Base-by-base conservation (phyloP, 1,284 basidiomycete species). In the Wolfiporia cocos region DNA sequence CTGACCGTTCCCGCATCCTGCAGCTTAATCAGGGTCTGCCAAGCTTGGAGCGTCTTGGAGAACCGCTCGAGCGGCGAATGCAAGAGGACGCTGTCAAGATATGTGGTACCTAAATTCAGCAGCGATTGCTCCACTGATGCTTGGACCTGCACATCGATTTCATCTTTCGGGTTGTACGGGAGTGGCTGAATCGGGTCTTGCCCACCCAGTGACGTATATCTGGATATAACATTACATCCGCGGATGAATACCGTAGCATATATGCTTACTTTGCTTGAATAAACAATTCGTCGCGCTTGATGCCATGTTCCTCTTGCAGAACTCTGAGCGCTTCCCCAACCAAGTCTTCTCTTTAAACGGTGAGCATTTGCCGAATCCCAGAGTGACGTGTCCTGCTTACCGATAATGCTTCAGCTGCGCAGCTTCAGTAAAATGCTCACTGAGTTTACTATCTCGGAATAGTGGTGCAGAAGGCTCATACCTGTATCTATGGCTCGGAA, bases 401-500 rank as follows among this genome's bases (percentile, higher is more conserved):
- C 76, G 73, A 52, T 88, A 88, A 55, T 87, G 84, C 58, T 86
- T 81, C 5, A 71, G 75, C 53, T 91, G 88, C 51, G 85, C 84
- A 17, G 88, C 87, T 70, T 61, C 59, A n/a, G n/a, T n/a, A n/a
- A n/a, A n/a, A n/a, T n/a, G n/a, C n/a, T n/a, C n/a, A n/a, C n/a
- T n/a, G n/a, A n/a, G n/a, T n/a, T n/a, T n/a, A n/a, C n/a, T n/a
- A n/a, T n/a, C n/a, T n/a, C n/a, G n/a, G n/a, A n/a, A n/a, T n/a
- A n/a, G n/a, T n/a, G n/a, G n/a, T n/a, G 28, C 15, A 31, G 22
- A 21, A 32, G n/a, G 34, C 31, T 17, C 73, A 41, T 48, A 79
- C 83, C 77, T 56, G 87, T 90, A 54, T 92, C 88, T 32, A 91
- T 77, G 2, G 81, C 86, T 37, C 79, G 67, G 59, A 90, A 91